Percentiles rank a stretch among this genome's conserved stretches.
Evolutionary conservation across 192 early-diverging fungal genomes (phyloP).

Genomic region (Podochytrium sp.): DNA sequence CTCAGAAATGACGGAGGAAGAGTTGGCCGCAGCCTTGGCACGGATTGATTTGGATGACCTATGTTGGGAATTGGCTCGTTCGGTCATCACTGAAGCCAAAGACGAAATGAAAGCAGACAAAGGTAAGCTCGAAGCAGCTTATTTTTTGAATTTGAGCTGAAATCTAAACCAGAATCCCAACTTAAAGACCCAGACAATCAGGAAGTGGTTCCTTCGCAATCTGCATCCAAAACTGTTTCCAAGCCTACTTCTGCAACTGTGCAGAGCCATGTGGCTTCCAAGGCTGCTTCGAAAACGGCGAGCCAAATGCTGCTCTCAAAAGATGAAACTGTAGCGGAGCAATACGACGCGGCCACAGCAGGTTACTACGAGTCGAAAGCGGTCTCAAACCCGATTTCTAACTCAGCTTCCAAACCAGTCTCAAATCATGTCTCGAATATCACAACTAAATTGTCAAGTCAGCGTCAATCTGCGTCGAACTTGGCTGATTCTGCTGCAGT

Average conservation of each 20-base stretch:
- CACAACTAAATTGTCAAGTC: too few species aligned
- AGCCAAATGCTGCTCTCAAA: not conserved
- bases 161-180: not conserved
- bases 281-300: not conserved
- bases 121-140: too few species aligned
- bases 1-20: slow-evolving; percentile 19
- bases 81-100: slow-evolving; percentile 22
- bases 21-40: too few species aligned
- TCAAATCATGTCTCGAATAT: not conserved
- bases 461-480: not conserved
- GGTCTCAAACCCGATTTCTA: not conserved
- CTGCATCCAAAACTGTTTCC: slow-evolving; percentile 7
- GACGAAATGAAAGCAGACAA: not conserved
- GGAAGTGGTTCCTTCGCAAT: not conserved
- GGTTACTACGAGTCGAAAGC: not conserved
- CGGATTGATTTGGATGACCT: too few species aligned
- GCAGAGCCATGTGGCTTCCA: not conserved
- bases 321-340: not conserved
- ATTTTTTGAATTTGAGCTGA: not conserved
- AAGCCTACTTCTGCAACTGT: slow-evolving; percentile 7
- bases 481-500: not conserved
- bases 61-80: slow-evolving; percentile 12
- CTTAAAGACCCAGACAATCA: not conserved
- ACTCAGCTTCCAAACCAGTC: not conserved
- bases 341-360: too few species aligned